These are phyloP conservation scores for Lycium ferocissimum DNA, from an alignment of 257 asterid genomes.

Conservation along the genomic window DNA sequence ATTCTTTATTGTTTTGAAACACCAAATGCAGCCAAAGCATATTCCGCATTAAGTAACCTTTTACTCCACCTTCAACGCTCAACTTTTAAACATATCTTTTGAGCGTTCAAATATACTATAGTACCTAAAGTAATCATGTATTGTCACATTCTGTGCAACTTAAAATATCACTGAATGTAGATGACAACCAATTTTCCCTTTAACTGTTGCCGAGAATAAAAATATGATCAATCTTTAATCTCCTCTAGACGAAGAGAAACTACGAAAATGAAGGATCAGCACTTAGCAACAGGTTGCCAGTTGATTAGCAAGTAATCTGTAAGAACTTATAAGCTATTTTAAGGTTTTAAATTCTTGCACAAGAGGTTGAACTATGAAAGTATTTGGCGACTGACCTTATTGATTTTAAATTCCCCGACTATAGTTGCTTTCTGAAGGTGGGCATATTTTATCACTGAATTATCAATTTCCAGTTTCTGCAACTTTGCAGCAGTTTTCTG, in stretches of 20 bases:
- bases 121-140: background rate
- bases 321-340: background rate
- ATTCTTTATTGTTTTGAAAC: background rate
- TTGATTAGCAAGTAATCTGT: background rate
- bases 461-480: slow-evolving; percentile 51
- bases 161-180: slow-evolving; percentile 10
- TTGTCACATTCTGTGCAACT: background rate
- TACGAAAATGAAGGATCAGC: background rate
- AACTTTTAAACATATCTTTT: background rate
- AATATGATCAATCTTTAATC: background rate
- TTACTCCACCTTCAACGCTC: background rate
- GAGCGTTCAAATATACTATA: background rate
- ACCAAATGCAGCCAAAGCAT: slow-evolving; percentile 10
- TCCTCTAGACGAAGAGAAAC: background rate
- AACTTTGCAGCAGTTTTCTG: slow-evolving; percentile 60
- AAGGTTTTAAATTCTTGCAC: background rate
- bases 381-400: slow-evolving; percentile 55
- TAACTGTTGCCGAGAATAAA: background rate
- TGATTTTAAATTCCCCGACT: slow-evolving; percentile 59
- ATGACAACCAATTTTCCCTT: background rate
- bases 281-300: background rate
- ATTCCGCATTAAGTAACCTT: background rate
- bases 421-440: slow-evolving; percentile 54
- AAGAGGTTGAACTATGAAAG: slow-evolving; percentile 7
- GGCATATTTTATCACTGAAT: slow-evolving; percentile 54